Conservation (phyloP, 2,329 filamentous ascomycete species). For the Fonsecaea nubica region DNA sequence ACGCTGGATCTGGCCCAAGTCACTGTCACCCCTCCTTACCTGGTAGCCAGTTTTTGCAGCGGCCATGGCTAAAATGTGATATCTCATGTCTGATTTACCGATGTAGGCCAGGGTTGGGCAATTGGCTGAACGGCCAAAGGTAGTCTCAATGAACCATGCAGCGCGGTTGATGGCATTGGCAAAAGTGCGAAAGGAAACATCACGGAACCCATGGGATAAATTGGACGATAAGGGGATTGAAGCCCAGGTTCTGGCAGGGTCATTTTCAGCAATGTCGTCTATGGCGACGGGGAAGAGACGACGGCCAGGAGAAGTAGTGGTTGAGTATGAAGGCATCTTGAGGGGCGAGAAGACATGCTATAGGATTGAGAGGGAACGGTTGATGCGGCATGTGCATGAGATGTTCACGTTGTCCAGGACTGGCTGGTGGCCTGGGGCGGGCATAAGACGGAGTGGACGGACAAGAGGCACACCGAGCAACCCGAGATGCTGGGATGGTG, state of each 20-base stretch:
- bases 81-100: constrained; percentile 18
- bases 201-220: constrained; percentile 4
- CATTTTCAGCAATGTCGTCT: constrained; percentile 11
- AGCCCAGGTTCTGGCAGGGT: constrained; percentile 13
- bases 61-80: constrained; percentile 18
- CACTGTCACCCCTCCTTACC: neutral
- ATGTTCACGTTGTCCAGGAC: neutral
- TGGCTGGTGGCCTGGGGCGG: neutral
- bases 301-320: neutral
- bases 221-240: constrained; percentile 10
- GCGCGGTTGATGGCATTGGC: constrained; percentile 17
- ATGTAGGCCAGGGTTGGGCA: constrained; percentile 1
- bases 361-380: neutral
- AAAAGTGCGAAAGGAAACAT: constrained; percentile 8
- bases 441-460: neutral
- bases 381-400: neutral
- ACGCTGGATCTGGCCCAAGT: neutral
- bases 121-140: neutral
- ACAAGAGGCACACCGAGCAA: neutral
- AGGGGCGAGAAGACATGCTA: neutral
- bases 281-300: constrained; percentile 18
- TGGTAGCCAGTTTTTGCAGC: constrained; percentile 17
- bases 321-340: neutral
- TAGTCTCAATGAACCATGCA: constrained; percentile 11
- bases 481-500: neutral